Evolutionary conservation across 1,284 basidiomycete genomes (phyloP).

Genomic region (Pholiota adiposa): DNA sequence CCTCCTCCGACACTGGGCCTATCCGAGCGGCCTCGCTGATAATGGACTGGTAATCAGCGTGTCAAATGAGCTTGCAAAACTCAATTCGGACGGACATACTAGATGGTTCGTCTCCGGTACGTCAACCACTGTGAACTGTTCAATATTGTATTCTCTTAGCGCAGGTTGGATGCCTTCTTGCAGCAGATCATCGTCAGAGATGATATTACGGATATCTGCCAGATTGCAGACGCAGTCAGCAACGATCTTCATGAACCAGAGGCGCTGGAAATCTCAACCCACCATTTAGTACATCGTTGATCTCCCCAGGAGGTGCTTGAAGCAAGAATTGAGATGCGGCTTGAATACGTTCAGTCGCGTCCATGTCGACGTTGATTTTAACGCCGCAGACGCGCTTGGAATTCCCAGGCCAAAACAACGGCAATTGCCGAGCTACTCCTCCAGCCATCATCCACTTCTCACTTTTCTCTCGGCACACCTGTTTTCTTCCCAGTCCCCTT

Average conservation of each 20-base stretch:
- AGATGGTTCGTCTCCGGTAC: conserved; percentile 75
- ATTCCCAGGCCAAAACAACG: conserved; percentile 3
- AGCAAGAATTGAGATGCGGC: conserved; percentile 80
- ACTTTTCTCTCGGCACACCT: background rate
- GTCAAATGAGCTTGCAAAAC: conserved; percentile 21
- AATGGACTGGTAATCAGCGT: conserved; percentile 59
- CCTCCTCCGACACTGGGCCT: conserved; percentile 35
- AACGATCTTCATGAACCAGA: conserved; percentile 5
- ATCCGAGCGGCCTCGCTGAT: conserved; percentile 72
- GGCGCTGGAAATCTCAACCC: conserved; percentile 23
- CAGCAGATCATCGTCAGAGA: conserved; percentile 82
- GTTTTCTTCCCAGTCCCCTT: background rate
- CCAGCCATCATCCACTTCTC: background rate
- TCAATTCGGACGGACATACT: conserved; percentile 42
- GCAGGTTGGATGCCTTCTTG: conserved; percentile 80
- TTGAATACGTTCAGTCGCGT: conserved; percentile 64
- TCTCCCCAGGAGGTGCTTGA: conserved; percentile 93
- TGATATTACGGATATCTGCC: conserved; percentile 86
- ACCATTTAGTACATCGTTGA: conserved; percentile 94
- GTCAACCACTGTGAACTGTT: conserved; percentile 86
- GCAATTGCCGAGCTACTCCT: conserved; percentile 11
- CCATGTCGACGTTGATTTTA: conserved; percentile 43
- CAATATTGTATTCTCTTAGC: conserved; percentile 81
- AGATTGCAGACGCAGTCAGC: conserved; percentile 11
- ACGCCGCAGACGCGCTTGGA: background rate